Conservation (phyloP, 2,329 filamentous ascomycete species). For the Aspergillus calidoustus region DNA sequence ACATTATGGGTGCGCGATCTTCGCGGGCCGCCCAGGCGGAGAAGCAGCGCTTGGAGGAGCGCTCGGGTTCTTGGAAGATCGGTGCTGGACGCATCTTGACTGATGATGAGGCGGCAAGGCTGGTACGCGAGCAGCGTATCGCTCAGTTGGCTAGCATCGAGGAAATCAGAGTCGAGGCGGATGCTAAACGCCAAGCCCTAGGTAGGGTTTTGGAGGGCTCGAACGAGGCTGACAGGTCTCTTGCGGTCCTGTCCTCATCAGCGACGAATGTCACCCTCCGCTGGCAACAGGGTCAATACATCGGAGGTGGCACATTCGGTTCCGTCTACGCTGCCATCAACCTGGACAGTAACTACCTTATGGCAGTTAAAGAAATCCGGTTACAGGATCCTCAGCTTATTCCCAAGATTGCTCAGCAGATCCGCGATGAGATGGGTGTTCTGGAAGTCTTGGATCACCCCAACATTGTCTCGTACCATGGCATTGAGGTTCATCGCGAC, state of each 20-base stretch:
- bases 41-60: constrained; percentile 82
- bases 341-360: constrained; percentile 89
- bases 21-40: constrained; percentile 93
- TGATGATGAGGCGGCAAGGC: constrained; percentile 81
- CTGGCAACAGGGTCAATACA: constrained; percentile 99
- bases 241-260: constrained; percentile 91
- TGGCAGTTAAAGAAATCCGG: constrained; percentile 98
- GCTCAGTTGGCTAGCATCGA: constrained; percentile 77
- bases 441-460: constrained; percentile 94
- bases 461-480: constrained; percentile 96
- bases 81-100: constrained; percentile 75
- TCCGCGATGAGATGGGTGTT: constrained; percentile 96
- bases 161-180: constrained; percentile 74
- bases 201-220: constrained; percentile 91
- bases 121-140: constrained; percentile 76
- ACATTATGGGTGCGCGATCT: constrained; percentile 96
- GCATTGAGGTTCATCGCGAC: constrained; percentile 96
- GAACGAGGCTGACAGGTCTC: constrained; percentile 92
- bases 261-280: constrained; percentile 93
- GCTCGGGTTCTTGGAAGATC: constrained; percentile 74
- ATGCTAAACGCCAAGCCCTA: constrained; percentile 83
- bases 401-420: constrained; percentile 89
- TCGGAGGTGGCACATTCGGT: constrained; percentile 95
- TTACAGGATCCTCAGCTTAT: constrained; percentile 96
- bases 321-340: constrained; percentile 98